Evolutionary conservation across 768 basidiomycete species (phyloP), one percentile per base, ranked within the genome.

Genomic region (Lactarius akahatsu): DNA sequence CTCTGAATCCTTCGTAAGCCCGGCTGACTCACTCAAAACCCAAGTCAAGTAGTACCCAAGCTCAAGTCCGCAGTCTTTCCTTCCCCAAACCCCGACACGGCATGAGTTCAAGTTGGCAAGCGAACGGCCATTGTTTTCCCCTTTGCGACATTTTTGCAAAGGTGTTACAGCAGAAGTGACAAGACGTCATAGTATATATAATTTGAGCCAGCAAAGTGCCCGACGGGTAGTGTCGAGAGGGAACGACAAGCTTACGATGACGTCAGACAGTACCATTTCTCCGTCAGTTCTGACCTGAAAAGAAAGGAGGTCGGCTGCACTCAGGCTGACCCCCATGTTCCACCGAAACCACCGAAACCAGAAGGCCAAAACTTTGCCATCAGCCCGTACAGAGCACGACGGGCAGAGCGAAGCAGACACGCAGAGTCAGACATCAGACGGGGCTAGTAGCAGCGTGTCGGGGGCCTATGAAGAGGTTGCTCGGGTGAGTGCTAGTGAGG

Each of bases 291-390:
- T n/a, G 38, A 4, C 15, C 38, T 15, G 38, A 40, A 40, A 38
- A 13, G 11, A 47, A 23, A 11, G 45, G n/a, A 41, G 36, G 36
- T 38, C 36, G 20, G 43, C 20, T 20, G 43, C 7, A 18, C 18
- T 43, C 43, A 43, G 36, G 11, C 43, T 3, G 13, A 8, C 11
- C 5, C 11, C 4, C 8, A 80, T 80, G 80, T 68, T 75, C 40
- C 73, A 75, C 66, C 71, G 72, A 57, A 78, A 75, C 40, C 73
- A 75, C 66, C 71, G 72, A 57, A 78, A 75, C 65, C 70, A 75
- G 63, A 74, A 78, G 56, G 69, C 75, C 36, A 77, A 74, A 60
- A 74, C 73, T 8, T 74, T 77, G 76, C 23, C 47, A 34, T 50
- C 73, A 2, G 67, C 71, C 28, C 52, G 66, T 16, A 70, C 72